A percentile compares a stretch with the other conserved stretches of the same genome.
Conservation (phyloP, 257 asterid species). For the Solanum dulcamara region DNA sequence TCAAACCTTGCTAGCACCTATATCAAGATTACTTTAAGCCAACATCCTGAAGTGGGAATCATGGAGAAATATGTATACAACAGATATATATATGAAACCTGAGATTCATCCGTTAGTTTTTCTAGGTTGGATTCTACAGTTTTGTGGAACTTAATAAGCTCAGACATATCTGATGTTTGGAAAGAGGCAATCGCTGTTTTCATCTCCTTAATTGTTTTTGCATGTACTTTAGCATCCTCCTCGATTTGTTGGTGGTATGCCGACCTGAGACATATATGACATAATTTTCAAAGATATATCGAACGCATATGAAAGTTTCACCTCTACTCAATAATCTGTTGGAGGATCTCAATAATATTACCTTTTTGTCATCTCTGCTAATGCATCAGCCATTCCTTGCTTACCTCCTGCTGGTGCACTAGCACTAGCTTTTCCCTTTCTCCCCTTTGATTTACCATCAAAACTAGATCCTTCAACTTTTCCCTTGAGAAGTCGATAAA, state of each 20-base stretch:
- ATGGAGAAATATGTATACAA: background rate
- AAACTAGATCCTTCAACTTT: constrained; percentile 70
- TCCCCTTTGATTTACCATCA: constrained; percentile 35
- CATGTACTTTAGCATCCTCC: constrained; percentile 16
- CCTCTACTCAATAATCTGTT: background rate
- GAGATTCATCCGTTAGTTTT: constrained; percentile 22
- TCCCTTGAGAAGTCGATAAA: constrained; percentile 77
- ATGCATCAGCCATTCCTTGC: constrained; percentile 95
- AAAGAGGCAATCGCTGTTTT: constrained; percentile 9
- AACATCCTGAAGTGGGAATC: background rate
- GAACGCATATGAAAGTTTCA: background rate
- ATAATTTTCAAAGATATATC: background rate
- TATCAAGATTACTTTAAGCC: background rate
- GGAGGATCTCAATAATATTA: background rate
- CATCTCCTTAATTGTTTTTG: constrained; percentile 12
- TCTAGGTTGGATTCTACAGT: constrained; percentile 16
- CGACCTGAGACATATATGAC: constrained; percentile 41
- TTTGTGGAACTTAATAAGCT: constrained; percentile 17
- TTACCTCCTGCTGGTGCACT: constrained; percentile 45
- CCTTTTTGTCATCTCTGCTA: constrained; percentile 96
- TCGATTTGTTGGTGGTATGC: constrained; percentile 80
- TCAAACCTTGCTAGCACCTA: constrained; percentile 82
- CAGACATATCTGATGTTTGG: constrained; percentile 18
- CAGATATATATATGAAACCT: background rate
- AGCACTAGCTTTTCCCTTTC: constrained; percentile 41